phyloP scores from a whole-genome alignment of 2,329 filamentous ascomycete species.

The Emmonsiellopsis sp. region DNA sequence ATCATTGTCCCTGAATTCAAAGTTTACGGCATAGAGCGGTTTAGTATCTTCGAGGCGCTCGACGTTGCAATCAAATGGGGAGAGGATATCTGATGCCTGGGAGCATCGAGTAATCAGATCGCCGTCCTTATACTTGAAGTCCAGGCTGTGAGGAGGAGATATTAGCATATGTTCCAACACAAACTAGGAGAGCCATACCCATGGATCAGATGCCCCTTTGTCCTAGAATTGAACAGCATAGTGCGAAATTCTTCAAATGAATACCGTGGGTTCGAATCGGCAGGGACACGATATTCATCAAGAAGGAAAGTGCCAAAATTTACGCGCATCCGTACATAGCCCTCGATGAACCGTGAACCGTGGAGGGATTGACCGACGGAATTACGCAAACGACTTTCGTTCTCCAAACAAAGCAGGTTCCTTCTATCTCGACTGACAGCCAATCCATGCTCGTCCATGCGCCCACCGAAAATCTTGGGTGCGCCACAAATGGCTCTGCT shows the following conservation, averaged over 20 bases:
- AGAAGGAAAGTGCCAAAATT: constrained; percentile 34
- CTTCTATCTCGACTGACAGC: constrained; percentile 16
- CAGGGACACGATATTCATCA: constrained; percentile 23
- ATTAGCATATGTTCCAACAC: background rate
- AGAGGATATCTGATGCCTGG: constrained; percentile 20
- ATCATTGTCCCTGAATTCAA: constrained; percentile 27
- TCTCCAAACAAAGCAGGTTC: constrained; percentile 18
- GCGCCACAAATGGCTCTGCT: constrained; percentile 8
- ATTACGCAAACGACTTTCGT: constrained; percentile 21
- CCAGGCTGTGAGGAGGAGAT: constrained; percentile 6
- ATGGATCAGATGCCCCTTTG: constrained; percentile 27
- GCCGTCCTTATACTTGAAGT: constrained; percentile 18
- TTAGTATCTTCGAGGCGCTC: constrained; percentile 16
- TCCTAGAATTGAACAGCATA: constrained; percentile 29
- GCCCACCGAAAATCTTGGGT: constrained; percentile 15
- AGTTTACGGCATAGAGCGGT: constrained; percentile 29
- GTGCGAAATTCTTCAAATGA: constrained; percentile 30
- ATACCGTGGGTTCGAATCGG: constrained; percentile 18
- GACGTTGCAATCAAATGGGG: constrained; percentile 15
- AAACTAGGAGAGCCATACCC: constrained; percentile 20
- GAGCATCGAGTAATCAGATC: constrained; percentile 22
- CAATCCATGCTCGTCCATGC: constrained; percentile 10
- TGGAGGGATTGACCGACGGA: constrained; percentile 23
- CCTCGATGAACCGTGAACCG: constrained; percentile 22
- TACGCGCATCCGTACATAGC: constrained; percentile 32